These are phyloP conservation scores for Coprinopsis marcescibilis DNA, from an alignment of 768 basidiomycete genomes.

Conservation along the genomic window DNA sequence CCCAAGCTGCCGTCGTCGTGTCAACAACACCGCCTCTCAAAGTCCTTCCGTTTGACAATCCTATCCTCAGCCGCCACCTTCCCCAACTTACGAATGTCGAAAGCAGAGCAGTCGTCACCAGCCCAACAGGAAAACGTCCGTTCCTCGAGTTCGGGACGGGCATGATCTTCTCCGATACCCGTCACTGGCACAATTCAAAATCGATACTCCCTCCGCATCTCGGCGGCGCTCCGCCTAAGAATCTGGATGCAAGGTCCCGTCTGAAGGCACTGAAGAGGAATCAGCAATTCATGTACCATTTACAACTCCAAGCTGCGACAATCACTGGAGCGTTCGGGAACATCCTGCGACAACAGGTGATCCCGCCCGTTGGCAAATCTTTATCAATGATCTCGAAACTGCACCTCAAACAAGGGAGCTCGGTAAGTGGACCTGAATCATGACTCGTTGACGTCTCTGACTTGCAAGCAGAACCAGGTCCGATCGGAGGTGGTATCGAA, in stretches of 20 bases:
- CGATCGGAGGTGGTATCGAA: too few relatives aligned
- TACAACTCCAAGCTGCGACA: slow-evolving; percentile 57
- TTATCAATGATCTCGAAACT: neutral
- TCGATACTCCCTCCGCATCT: slow-evolving; percentile 49
- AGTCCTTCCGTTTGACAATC: too few relatives aligned
- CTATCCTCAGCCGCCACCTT: slow-evolving; percentile 23
- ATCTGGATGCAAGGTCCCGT: too few relatives aligned
- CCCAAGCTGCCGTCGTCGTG: too few relatives aligned
- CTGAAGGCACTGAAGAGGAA: slow-evolving; percentile 26
- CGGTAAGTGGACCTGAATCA: too few relatives aligned
- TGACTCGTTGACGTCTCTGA: too few relatives aligned
- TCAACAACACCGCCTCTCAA: too few relatives aligned
- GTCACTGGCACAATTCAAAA: slow-evolving; percentile 56
- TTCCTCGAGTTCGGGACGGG: slow-evolving; percentile 35
- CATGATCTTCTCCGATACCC: slow-evolving; percentile 41
- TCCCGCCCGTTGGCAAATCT: slow-evolving; percentile 33
- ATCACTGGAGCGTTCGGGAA: slow-evolving; percentile 59
- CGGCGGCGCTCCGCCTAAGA: too few relatives aligned
- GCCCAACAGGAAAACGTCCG: slow-evolving; percentile 5
- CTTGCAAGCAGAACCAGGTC: too few relatives aligned
- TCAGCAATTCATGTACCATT: slow-evolving; percentile 52
- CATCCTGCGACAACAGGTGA: slow-evolving; percentile 46
- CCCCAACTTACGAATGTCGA: slow-evolving; percentile 16
- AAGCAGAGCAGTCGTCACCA: slow-evolving; percentile 9
- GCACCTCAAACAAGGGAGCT: too few relatives aligned